phyloP scores from a whole-genome alignment of 768 basidiomycete genomes.

The Pulveroboletus sp. region DNA sequence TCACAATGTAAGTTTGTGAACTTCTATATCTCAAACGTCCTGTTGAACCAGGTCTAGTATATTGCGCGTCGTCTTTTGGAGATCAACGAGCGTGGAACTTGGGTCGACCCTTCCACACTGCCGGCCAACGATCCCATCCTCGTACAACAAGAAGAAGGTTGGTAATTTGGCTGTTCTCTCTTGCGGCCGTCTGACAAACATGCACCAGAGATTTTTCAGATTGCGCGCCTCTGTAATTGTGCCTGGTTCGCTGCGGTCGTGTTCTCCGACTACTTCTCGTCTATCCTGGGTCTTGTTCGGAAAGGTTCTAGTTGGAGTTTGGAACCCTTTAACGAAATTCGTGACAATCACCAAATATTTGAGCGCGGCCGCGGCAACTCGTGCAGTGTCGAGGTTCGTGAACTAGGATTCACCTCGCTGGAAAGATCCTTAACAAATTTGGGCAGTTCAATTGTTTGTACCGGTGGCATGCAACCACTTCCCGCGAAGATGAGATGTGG shows the following conservation, averaged over 20 bases:
- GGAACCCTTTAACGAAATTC: conserved; percentile 71
- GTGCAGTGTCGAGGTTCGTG: conserved; percentile 71
- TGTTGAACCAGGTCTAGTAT: conserved; percentile 60
- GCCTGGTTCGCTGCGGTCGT: conserved; percentile 75
- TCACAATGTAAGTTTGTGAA: conserved; percentile 59
- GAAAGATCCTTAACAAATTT: too few species aligned
- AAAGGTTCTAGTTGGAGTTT: conserved; percentile 75
- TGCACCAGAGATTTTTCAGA: conserved; percentile 74
- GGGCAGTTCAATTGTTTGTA: conserved; percentile 79
- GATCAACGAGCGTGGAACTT: conserved; percentile 74
- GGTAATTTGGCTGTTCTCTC: neutral
- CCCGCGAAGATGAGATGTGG: conserved; percentile 68
- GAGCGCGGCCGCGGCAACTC: conserved; percentile 80
- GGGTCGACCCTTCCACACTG: conserved; percentile 49
- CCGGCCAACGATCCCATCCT: conserved; percentile 33
- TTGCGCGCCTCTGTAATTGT: conserved; percentile 71
- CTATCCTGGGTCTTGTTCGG: conserved; percentile 74
- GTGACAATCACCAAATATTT: conserved; percentile 59
- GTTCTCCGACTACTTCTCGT: conserved; percentile 81
- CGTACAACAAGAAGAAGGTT: conserved; percentile 53
- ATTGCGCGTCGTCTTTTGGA: conserved; percentile 74
- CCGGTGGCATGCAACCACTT: conserved; percentile 82
- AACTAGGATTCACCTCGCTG: neutral
- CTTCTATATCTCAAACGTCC: neutral
- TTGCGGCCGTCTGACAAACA: neutral